Evolutionary conservation across 345 rosid genomes (phyloP), one percentile per base, ranked within the genome.

Genomic region (Murraya koenigii): DNA sequence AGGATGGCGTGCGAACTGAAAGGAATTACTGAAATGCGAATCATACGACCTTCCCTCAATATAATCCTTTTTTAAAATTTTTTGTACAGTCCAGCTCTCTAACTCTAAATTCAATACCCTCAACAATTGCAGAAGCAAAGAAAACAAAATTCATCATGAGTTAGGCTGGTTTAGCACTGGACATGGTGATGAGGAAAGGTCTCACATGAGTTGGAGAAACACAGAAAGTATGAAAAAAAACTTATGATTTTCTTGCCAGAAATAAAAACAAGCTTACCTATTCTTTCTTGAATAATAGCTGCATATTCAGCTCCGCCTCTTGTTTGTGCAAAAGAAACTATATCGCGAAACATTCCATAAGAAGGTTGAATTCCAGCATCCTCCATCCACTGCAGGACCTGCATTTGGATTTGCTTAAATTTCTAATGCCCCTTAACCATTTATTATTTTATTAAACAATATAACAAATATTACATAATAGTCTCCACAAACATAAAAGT

Each of bases 321-420:
- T 83, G 84, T 92, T 83, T 90, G 87, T 32, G 89, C 92, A 84
- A 88, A 93, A 64, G 85, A 89, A 66, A 79, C 22, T 75, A 95
- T 86, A 83, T 92, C 92, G 62, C 69, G 69, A 52, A 89, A 88
- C 98, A 95, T 93, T 72, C 83, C 86, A 71, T 70, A 78, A n/a
- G 97, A 87, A 69, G 96, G 97, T 69, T 83, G 86, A 77, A 91
- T 78, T 75, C 91, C 88, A 11, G 90, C 87, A 76, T 89, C 95
- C 82, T 81, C 84, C 98, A 93, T 93, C 99, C 98, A 95, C 67
- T 90, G 91, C 70, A 90, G 78, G 41, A 95, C 93, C 98, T 95
- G 85, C 78, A 83, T 20, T 39, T 20, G 49, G 75, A 73, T n/a
- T 75, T 61, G 20, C 60, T 3, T 22, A 39, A 56, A 38, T 32